Evolutionary conservation across 768 basidiomycete species (phyloP), one percentile per base, ranked within the genome.

Genomic region (Exsudoporus frostii): DNA sequence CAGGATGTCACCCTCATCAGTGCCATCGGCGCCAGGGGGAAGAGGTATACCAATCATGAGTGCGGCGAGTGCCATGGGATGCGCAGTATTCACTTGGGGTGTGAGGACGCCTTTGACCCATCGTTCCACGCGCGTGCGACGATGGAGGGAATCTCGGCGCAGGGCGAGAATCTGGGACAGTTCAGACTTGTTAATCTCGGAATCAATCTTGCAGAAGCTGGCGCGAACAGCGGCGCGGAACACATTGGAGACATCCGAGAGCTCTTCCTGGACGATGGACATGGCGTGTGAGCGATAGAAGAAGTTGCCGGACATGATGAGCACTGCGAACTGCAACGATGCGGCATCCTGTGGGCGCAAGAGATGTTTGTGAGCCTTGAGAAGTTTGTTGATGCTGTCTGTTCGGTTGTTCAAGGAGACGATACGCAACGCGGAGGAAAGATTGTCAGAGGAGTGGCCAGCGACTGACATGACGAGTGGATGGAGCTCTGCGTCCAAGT

Each of bases 61-160:
- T 15, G 84, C 83, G 0, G 85, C 83, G 48, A 86, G 77, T 3
- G 83, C 77, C 74, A 85, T 75, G 2, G 82, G 82, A 53, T 80
- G 72, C 30, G 78, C 46, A 2, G 69, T 62, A 4, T 66, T 63
- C 9, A 64, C 50, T 1, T 67, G 67, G 0, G 76, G 75, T 0
- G 82, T 78, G 13, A 70, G 54, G 9, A 82, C 65, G 13, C 71
- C 67, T 33, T 80, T 79, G 10, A 77, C 77, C 83, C 83, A 86
- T 8, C 67, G 64, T 49, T 78, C 73, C 5, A 84, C 64, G 39
- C 82, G 78, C 2, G 72, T 72, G 25, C 71, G 69, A 7, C 86
- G 75, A n/a, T 69, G 65, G 0, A 69, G 43, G 0, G 76, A 68
- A 7, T 68, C 74, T 4, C 34, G 46, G 10, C 67, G 73, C 2